A percentile compares a stretch with the other conserved stretches of the same genome.
These are phyloP conservation scores for Corymbia maculata DNA, from an alignment of 345 rosid genomes.

Conservation along the genomic window DNA sequence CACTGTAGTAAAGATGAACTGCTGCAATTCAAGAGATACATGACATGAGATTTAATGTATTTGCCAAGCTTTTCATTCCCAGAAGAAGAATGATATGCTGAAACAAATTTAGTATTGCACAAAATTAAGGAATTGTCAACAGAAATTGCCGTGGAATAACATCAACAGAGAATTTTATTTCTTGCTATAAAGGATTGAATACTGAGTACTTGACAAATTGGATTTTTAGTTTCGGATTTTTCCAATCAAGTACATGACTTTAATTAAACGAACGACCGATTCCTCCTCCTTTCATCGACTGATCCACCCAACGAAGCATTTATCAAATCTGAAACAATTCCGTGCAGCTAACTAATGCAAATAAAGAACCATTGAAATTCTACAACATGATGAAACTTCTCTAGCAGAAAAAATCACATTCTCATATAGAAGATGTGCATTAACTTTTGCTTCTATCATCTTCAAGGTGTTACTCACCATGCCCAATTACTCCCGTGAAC, in stretches of 20 bases:
- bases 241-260: not conserved
- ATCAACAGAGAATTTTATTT: not conserved
- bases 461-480: not conserved
- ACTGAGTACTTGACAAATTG: not conserved
- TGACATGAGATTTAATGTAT: not conserved
- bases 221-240: not conserved
- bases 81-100: not conserved
- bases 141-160: not conserved
- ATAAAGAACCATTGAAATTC: not conserved
- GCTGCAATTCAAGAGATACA: not conserved
- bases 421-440: not conserved
- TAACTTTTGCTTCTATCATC: not conserved
- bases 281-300: not conserved
- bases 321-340: not conserved
- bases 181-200: not conserved
- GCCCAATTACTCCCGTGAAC: not conserved
- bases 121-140: not conserved
- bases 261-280: not conserved
- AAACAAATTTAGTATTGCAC: not conserved
- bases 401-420: not conserved
- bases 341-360: not conserved
- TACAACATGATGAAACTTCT: not conserved
- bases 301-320: not conserved
- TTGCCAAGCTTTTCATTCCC: not conserved
- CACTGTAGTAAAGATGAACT: not conserved